Conservation (phyloP, 2,329 filamentous ascomycete genomes). For the Diaporthe nobilis region DNA sequence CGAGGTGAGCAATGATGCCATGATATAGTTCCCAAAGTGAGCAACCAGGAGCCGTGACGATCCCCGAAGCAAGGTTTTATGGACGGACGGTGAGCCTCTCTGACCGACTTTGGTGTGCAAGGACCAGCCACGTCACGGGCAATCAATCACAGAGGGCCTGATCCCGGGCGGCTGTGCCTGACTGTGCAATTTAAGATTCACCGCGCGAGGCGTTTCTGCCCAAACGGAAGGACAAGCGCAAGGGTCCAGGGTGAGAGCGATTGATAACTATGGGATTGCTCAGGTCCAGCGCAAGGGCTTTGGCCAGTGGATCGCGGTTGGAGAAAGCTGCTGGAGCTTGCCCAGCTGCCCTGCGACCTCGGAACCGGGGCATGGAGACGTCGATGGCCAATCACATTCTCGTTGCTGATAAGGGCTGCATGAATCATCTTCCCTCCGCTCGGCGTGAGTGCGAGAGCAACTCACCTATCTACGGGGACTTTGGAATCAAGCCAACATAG, state of each 20-base stretch:
- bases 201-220: neutral
- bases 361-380: neutral
- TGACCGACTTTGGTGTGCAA: neutral
- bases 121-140: constrained; percentile 27
- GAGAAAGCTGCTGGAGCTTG: neutral
- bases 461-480: neutral
- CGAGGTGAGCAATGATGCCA: constrained; percentile 11
- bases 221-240: neutral
- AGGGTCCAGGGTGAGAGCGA: neutral
- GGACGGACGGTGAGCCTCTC: constrained; percentile 5
- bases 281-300: neutral
- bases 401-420: constrained; percentile 6
- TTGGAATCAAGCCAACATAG: neutral
- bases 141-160: neutral
- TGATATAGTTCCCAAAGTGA: constrained; percentile 5
- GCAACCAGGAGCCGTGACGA: neutral
- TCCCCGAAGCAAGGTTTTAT: neutral
- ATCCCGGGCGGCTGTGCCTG: constrained; percentile 1
- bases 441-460: neutral
- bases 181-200: neutral
- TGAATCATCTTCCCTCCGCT: neutral
- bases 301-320: constrained; percentile 1
- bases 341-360: constrained; percentile 11
- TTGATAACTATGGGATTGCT: constrained; percentile 7
- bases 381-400: constrained; percentile 6